Evolutionary conservation across 257 asterid species (phyloP), one percentile per base, ranked within the genome.

Genomic region (Ilex aquifolium): DNA sequence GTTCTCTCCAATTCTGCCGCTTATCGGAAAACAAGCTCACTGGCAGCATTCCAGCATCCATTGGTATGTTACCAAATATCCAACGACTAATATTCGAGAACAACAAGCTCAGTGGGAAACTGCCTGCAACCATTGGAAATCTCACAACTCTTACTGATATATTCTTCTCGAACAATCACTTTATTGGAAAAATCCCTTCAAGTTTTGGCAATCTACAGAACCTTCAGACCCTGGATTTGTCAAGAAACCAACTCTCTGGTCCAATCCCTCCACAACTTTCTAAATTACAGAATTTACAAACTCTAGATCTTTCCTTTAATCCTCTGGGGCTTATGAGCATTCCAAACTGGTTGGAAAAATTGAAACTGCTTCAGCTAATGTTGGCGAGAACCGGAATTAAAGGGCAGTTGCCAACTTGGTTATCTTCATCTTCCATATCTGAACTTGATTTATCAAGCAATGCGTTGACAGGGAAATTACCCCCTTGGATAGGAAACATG

Each of bases 401-500:
- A 39, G 89, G 89, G 42, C 46, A 63, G 30, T 69, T 84, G 2
- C 95, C 94, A 0, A 31, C 7, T 10, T 86, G 94, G 85, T 72
- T 89, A 9, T 60, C 83, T 17, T 71, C 86, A 2, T 69, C 87
- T 2, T 69, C 89, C 0, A 0, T 81, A n/a, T 79, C 89, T 3
- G 69, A 68, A 2, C 77, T 86, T 2, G 94, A 89, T 67, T 52
- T 86, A 51, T 89, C 96, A 16, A 68, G 72, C 73, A 90, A 90
- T 59, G 79, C 42, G 39, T 32, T 84, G 56, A 70, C 74, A 32
- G 91, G 94, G 11, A 72, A 78, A 52, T 61, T 89, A 42, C 94
- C 91, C 7, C 2, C 42, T 2, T 86, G 91, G 89, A 78, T 88
- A 6, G 91, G 91, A 4, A 86, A 84, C 72, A 78, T 86, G 95